These are phyloP conservation scores for Rutidosis leptorrhynchoides DNA, from an alignment of 129 eudicot species.

Conservation along the genomic window DNA sequence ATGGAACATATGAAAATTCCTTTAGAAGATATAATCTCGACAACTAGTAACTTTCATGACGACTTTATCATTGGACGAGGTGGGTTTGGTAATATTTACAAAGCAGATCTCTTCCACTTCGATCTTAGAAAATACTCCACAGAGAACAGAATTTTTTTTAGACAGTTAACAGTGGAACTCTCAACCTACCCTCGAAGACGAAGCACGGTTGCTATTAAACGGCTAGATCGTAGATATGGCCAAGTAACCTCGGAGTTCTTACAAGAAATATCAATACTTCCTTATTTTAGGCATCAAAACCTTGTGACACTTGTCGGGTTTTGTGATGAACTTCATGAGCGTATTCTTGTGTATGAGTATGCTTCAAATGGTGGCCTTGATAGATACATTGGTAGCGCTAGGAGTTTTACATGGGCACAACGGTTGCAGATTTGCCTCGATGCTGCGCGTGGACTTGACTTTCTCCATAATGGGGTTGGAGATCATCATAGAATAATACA, in stretches of 20 bases:
- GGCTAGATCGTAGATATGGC: slow-evolving; percentile 35
- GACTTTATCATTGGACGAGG: slow-evolving; percentile 29
- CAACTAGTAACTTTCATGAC: slow-evolving; percentile 34
- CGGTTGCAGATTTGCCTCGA: slow-evolving; percentile 31
- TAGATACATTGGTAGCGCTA: slow-evolving; percentile 7
- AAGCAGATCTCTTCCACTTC: slow-evolving; percentile 35
- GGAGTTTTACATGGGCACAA: slow-evolving; percentile 22
- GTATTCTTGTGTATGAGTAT: slow-evolving; percentile 35
- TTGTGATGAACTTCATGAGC: slow-evolving; percentile 31
- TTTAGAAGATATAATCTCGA: slow-evolving; percentile 25
- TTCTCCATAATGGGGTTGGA: slow-evolving; percentile 32
- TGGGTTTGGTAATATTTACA: slow-evolving; percentile 34
- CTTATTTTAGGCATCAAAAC: slow-evolving; percentile 31
- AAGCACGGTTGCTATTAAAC: slow-evolving; percentile 31
- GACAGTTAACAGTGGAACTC: background rate
- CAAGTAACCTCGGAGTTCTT: slow-evolving; percentile 34
- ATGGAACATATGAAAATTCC: slow-evolving; percentile 32
- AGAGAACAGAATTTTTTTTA: slow-evolving; percentile 5
- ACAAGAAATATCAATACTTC: slow-evolving; percentile 35
- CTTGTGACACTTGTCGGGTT: slow-evolving; percentile 30
- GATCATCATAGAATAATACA: slow-evolving; percentile 33
- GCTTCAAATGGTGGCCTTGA: slow-evolving; percentile 37
- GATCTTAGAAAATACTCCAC: slow-evolving; percentile 20
- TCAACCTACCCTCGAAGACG: slow-evolving; percentile 17
- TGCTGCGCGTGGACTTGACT: slow-evolving; percentile 31